These are phyloP conservation scores for Phytophthora megakarya DNA, from an alignment of 352 stramenopile species.

Conservation along the genomic window DNA sequence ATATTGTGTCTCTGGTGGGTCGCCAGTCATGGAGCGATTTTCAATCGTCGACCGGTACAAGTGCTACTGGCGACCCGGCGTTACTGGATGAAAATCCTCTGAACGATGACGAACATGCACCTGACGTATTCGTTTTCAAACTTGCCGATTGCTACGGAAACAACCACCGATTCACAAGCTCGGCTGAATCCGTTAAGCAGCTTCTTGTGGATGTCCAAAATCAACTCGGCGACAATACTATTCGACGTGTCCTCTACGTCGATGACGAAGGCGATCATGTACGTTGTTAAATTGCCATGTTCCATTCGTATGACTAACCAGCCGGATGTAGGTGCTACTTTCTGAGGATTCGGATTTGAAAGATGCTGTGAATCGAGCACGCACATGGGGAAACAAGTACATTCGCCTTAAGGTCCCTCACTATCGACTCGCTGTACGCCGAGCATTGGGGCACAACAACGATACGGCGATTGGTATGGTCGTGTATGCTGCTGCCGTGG, in stretches of 20 bases:
- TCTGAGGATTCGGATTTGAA: slow-evolving; percentile 84
- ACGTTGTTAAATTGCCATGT: slow-evolving; percentile 21
- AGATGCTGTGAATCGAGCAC: slow-evolving; percentile 75
- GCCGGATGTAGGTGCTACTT: slow-evolving; percentile 57
- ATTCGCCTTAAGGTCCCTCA: slow-evolving; percentile 74
- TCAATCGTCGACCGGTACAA: slow-evolving; percentile 40
- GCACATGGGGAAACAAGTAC: slow-evolving; percentile 86
- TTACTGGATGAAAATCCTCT: slow-evolving; percentile 39
- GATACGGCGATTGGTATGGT: slow-evolving; percentile 75
- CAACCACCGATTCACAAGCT: slow-evolving; percentile 88
- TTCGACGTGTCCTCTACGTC: slow-evolving; percentile 78
- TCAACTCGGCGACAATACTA: slow-evolving; percentile 75
- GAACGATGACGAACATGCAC: slow-evolving; percentile 28
- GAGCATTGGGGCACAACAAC: slow-evolving; percentile 43
- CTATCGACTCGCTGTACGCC: slow-evolving; percentile 48
- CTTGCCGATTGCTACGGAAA: slow-evolving; percentile 80
- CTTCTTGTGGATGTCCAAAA: slow-evolving; percentile 75
- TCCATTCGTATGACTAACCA: neutral
- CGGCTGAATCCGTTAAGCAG: slow-evolving; percentile 72
- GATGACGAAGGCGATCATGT: slow-evolving; percentile 86
- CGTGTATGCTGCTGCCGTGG: slow-evolving; percentile 77
- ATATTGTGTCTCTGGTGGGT: slow-evolving; percentile 42
- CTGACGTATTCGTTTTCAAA: slow-evolving; percentile 83
- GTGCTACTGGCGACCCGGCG: slow-evolving; percentile 31
- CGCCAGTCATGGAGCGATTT: slow-evolving; percentile 54